Evolutionary conservation across 768 basidiomycete genomes (phyloP).

Genomic region (Lactifluus subvellereus): DNA sequence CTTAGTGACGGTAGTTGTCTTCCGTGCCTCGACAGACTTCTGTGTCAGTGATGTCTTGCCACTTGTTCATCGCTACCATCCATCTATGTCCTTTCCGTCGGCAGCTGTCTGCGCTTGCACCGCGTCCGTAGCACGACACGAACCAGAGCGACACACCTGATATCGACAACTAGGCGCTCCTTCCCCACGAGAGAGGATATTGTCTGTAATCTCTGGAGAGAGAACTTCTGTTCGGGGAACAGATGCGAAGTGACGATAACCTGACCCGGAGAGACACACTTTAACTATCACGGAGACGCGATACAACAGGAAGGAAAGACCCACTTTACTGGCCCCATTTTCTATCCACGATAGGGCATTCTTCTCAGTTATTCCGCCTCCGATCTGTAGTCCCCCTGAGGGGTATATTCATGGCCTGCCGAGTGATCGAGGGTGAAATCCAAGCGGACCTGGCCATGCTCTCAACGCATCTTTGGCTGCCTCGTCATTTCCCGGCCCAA

Average conservation of each 20-base stretch:
- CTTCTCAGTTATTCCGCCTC: slow-evolving; percentile 79
- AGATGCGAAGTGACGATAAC: slow-evolving; percentile 97
- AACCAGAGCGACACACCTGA: slow-evolving; percentile 54
- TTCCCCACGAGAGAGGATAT: slow-evolving; percentile 66
- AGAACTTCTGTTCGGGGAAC: slow-evolving; percentile 81
- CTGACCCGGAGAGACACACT: slow-evolving; percentile 36
- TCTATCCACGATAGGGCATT: slow-evolving; percentile 86
- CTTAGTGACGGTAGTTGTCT: neutral
- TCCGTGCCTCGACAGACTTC: slow-evolving; percentile 71
- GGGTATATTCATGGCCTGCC: neutral
- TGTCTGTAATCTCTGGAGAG: slow-evolving; percentile 56
- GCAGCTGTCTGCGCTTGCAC: slow-evolving; percentile 51
- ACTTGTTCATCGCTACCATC: slow-evolving; percentile 98
- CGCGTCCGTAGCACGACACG: neutral
- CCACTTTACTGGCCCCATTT: slow-evolving; percentile 84
- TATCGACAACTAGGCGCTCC: slow-evolving; percentile 88
- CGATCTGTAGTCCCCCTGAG: slow-evolving; percentile 66
- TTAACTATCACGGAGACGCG: slow-evolving; percentile 1
- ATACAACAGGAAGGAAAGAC: slow-evolving; percentile 1
- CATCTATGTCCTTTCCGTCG: slow-evolving; percentile 69
- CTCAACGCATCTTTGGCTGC: slow-evolving; percentile 81
- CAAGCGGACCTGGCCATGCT: slow-evolving; percentile 70
- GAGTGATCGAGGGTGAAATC: neutral
- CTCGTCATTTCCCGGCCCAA: slow-evolving; percentile 83
- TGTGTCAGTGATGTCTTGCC: slow-evolving; percentile 96